Percentiles rank a stretch among this genome's conserved stretches.
Evolutionary conservation across 106 monocot genomes (phyloP).

Genomic region (Agapanthus africanus): DNA sequence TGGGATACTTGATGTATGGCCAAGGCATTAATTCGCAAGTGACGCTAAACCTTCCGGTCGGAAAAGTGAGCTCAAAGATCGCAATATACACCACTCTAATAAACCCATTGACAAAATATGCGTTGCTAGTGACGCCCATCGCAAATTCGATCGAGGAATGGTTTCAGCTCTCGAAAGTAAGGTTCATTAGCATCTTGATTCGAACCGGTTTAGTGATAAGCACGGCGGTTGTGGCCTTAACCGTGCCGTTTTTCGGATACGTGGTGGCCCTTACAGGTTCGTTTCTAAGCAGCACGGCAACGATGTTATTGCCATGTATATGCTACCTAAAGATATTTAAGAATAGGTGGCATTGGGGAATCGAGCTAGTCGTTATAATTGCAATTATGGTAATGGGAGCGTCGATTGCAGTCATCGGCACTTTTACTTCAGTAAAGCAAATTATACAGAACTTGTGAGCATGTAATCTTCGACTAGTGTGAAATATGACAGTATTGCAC

Average conservation of each 20-base stretch:
- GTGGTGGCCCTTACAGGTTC: slow-evolving; percentile 41
- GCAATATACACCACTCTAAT: slow-evolving; percentile 83
- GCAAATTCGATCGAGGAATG: slow-evolving; percentile 34
- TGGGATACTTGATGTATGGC: slow-evolving; percentile 83
- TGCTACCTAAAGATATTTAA: slow-evolving; percentile 82
- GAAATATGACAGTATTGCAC: no score
- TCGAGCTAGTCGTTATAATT: slow-evolving; percentile 25
- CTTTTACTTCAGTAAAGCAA: slow-evolving; percentile 49
- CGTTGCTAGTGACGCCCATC: slow-evolving; percentile 40
- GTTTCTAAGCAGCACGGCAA: slow-evolving; percentile 31
- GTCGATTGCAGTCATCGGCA: slow-evolving; percentile 43
- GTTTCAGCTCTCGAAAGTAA: slow-evolving; percentile 28
- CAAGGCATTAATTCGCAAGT: slow-evolving; percentile 28
- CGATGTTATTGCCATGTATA: slow-evolving; percentile 41
- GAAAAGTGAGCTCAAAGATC: slow-evolving; percentile 47
- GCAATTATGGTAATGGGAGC: slow-evolving; percentile 39
- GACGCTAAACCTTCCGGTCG: slow-evolving; percentile 49
- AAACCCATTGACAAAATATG: slow-evolving; percentile 69
- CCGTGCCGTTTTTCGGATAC: slow-evolving; percentile 42
- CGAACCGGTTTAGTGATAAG: slow-evolving; percentile 33
- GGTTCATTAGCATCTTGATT: slow-evolving; percentile 12
- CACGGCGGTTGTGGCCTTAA: slow-evolving; percentile 27
- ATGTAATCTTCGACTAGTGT: no score
- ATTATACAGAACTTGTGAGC: slow-evolving; percentile 41
- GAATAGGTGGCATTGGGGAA: slow-evolving; percentile 8